Base-by-base conservation (phyloP, 202 grass and related monocot genomes). In the Carex sylvatica region DNA sequence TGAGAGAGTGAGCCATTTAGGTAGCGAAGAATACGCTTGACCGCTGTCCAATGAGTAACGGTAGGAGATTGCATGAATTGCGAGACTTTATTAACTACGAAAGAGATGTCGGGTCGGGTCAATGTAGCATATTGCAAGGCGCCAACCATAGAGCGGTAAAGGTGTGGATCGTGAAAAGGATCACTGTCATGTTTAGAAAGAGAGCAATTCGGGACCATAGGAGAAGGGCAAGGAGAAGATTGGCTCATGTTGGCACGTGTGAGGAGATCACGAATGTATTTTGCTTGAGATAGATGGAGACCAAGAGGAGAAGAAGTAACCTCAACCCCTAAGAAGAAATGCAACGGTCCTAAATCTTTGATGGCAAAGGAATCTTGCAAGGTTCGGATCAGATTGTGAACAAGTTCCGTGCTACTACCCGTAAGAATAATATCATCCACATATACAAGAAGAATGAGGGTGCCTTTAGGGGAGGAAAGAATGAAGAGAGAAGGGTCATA, bases 361-460 rank as follows among this genome's bases (percentile, higher is more conserved):
- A 56, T 4, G 0, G 15, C 14, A 56, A 56, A 56, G 0, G 1
- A 4, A n/a, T 4, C 3, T n/a, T 56, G 53, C 2, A n/a, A 5
- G 0, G 12, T 0, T 0, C 4, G 11, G 0, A 56, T 9, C 4
- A 56, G 53, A 0, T 1, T 0, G 0, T 9, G 4, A 5, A 56
- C 0, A 5, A 6, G 18, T 0, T 0, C 5, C 0, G 1, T 0
- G 11, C 18, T 0, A n/a, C 0, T n/a, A 0, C 53, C 3, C 1
- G 53, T 56, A 1, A 56, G 0, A 0, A 56, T 4, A 0, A 56
- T 56, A 6, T 56, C 53, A 56, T 56, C 53, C 0, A n/a, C 53
- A n/a, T 56, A 56, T 0, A 56, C 15, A 1, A 56, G 5, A 1
- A 56, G 0, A 5, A 18, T 56, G 53, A 5, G 0, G 2, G 3